These are phyloP conservation scores for Amanita thiersii DNA, from an alignment of 768 basidiomycete genomes.

Conservation along the genomic window DNA sequence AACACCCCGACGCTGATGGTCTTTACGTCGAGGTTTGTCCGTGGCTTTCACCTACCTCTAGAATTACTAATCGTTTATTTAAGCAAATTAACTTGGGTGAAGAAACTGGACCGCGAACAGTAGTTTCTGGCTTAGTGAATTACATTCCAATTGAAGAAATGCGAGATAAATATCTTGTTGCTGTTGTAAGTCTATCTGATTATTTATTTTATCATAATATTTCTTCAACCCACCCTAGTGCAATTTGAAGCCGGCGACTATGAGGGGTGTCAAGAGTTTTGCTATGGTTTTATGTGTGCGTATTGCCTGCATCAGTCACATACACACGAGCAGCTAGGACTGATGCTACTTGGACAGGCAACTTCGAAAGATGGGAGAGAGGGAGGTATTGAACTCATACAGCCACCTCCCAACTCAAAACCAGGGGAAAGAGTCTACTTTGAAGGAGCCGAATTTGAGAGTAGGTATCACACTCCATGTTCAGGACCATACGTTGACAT, in stretches of 20 bases:
- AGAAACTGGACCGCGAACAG: slow-evolving; percentile 89
- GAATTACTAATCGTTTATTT: slow-evolving; percentile 10
- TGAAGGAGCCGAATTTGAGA: slow-evolving; percentile 82
- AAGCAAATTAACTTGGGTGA: slow-evolving; percentile 96
- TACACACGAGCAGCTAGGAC: not conserved
- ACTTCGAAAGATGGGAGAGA: slow-evolving; percentile 87
- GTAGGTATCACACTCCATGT: slow-evolving; percentile 28
- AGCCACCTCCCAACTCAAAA: slow-evolving; percentile 77
- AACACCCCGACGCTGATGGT: slow-evolving; percentile 95
- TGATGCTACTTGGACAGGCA: slow-evolving; percentile 42
- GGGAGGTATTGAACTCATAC: slow-evolving; percentile 84
- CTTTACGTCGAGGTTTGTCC: slow-evolving; percentile 83
- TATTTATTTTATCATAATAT: not conserved
- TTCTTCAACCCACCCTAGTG: too few relatives aligned
- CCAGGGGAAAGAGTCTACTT: slow-evolving; percentile 95
- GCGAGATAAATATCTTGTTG: slow-evolving; percentile 74
- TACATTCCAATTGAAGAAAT: slow-evolving; percentile 95
- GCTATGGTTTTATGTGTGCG: slow-evolving; percentile 94
- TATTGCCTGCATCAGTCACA: slow-evolving; percentile 3
- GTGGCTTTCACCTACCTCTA: not conserved
- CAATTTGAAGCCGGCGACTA: slow-evolving; percentile 91
- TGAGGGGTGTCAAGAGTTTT: slow-evolving; percentile 97
- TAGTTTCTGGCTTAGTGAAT: slow-evolving; percentile 94
- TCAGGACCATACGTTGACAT: slow-evolving; percentile 4
- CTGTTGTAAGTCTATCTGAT: slow-evolving; percentile 49